Percentiles rank a stretch among this genome's conserved stretches.
phyloP scores from a whole-genome alignment of 768 basidiomycete species.

The Mycena galericulata region DNA sequence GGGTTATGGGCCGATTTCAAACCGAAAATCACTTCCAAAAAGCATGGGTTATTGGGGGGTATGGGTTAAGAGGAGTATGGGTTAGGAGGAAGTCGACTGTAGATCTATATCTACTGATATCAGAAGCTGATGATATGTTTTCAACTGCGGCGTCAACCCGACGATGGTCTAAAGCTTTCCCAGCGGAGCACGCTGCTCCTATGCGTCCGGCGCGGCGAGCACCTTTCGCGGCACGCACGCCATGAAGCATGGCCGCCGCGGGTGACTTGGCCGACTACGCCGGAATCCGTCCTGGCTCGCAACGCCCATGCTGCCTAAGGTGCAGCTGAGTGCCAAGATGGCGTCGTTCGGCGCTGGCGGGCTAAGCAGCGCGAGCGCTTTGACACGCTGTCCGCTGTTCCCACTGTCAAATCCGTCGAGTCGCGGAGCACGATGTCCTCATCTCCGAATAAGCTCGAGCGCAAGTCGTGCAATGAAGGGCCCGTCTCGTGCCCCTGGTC shows the following conservation, averaged over 20 bases:
- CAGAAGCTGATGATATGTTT: no score
- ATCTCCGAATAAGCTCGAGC: conserved; percentile 74
- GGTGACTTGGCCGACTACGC: conserved; percentile 43
- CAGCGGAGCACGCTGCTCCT: no score
- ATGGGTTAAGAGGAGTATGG: no score
- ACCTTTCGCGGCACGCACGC: conserved; percentile 54
- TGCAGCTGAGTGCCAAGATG: conserved; percentile 57
- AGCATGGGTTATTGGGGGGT: no score
- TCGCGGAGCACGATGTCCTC: conserved; percentile 64
- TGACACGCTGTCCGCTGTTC: conserved; percentile 31
- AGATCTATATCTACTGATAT: no score
- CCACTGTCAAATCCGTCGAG: no score
- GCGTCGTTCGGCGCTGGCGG: conserved; percentile 56
- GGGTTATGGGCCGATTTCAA: no score
- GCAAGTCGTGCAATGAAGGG: conserved; percentile 73
- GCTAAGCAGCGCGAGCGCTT: conserved; percentile 57
- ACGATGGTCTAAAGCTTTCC: no score
- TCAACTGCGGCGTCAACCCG: no score
- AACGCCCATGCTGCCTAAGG: conserved; percentile 49
- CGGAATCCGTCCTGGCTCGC: conserved; percentile 28
- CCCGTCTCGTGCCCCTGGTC: conserved; percentile 77
- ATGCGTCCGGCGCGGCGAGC: conserved; percentile 3
- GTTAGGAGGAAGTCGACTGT: no score
- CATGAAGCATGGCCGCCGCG: conserved; percentile 56
- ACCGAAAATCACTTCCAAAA: no score